Evolutionary conservation across 2,329 filamentous ascomycete genomes (phyloP).

Genomic region (Paramyrothecium roridum): DNA sequence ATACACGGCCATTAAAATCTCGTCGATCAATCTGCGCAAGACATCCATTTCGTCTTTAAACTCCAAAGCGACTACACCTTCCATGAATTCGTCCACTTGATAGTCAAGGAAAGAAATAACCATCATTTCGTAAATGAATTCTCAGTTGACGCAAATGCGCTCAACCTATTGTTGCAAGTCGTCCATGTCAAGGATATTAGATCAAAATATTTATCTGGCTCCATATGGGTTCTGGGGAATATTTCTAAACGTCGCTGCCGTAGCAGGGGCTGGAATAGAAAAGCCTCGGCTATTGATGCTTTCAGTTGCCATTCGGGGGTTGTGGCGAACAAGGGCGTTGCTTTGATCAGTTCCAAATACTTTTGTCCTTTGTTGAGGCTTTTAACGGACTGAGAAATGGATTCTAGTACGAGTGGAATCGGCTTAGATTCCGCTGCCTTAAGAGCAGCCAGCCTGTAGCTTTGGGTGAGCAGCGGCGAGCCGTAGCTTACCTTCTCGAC

Average conservation of each 20-base stretch:
- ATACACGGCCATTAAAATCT: too few species aligned
- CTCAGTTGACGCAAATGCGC: too few species aligned
- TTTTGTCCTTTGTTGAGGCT: too few species aligned
- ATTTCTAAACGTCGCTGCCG: not conserved
- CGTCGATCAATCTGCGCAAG: not conserved
- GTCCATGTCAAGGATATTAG: slow-evolving; percentile 8
- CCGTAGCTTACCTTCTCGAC: slow-evolving; percentile 12
- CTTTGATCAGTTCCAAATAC: too few species aligned
- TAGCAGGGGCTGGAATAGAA: not conserved
- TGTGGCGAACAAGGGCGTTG: too few species aligned
- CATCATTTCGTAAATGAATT: too few species aligned
- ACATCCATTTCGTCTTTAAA: not conserved
- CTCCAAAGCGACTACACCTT: slow-evolving; percentile 3
- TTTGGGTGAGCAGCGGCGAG: slow-evolving; percentile 5
- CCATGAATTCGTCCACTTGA: slow-evolving; percentile 10
- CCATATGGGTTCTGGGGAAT: not conserved
- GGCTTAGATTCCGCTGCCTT: too few species aligned
- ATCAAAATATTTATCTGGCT: slow-evolving; percentile 7
- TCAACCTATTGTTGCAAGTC: too few species aligned
- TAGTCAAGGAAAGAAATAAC: slow-evolving; percentile 4
- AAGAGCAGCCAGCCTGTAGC: slow-evolving; percentile 9
- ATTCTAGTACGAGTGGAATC: not conserved
- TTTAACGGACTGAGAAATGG: not conserved
- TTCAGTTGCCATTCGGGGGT: too few species aligned
- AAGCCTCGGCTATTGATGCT: too few species aligned